These are phyloP conservation scores for Isabelozyma pseudorhagii DNA, from an alignment of 805 yeast species.

Conservation along the genomic window DNA sequence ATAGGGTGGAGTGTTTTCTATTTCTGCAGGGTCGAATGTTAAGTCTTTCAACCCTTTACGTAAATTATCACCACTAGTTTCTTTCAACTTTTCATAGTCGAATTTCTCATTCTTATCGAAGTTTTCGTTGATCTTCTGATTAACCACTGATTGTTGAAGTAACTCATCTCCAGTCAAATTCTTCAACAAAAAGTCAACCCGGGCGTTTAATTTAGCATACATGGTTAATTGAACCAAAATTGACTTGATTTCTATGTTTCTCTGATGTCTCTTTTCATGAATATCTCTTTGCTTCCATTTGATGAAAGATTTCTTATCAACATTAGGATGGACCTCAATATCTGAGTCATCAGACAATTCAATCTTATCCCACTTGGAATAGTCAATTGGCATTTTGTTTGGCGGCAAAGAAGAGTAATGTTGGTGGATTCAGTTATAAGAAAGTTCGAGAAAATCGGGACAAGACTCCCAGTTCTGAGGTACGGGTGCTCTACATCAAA, in stretches of 20 bases:
- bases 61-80: constrained; percentile 40
- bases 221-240: constrained; percentile 75
- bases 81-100: constrained; percentile 34
- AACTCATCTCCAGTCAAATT: constrained; percentile 41
- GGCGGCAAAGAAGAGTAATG: neutral
- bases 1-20: constrained; percentile 57
- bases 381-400: constrained; percentile 73
- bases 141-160: constrained; percentile 22
- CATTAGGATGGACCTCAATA: constrained; percentile 96
- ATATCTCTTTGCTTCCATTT: constrained; percentile 97
- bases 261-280: constrained; percentile 83
- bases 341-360: constrained; percentile 97
- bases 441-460: neutral
- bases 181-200: constrained; percentile 64
- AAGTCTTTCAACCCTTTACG: constrained; percentile 43
- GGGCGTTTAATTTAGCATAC: constrained; percentile 68
- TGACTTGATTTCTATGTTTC: constrained; percentile 74
- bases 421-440: neutral
- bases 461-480: no score
- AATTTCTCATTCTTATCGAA: constrained; percentile 63
- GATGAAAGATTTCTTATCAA: constrained; percentile 88
- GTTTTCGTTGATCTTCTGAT: constrained; percentile 41
- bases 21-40: constrained; percentile 31
- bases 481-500: no score
- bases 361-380: constrained; percentile 96